Percentiles rank a stretch among this genome's conserved stretches.
phyloP scores from a whole-genome alignment of 495 filamentous ascomycete species.

The Opeltia flavorubescens region DNA sequence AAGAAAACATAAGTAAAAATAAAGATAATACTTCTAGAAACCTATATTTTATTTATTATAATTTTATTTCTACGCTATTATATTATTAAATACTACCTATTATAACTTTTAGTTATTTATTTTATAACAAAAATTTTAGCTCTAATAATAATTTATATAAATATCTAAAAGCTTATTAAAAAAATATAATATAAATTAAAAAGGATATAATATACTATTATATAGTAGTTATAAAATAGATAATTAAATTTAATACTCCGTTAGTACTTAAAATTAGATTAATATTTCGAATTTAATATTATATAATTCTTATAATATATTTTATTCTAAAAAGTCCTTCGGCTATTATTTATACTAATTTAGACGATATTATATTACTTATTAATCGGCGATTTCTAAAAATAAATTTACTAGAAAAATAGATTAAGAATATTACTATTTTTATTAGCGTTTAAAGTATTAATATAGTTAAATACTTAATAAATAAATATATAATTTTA shows the following conservation, averaged over 20 bases:
- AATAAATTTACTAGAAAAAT: background rate
- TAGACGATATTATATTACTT: background rate
- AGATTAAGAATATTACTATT: background rate
- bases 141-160: no score
- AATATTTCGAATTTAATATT: no score
- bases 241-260: no score
- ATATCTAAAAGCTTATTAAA: no score
- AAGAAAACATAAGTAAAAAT: background rate
- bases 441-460: background rate
- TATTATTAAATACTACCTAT: background rate
- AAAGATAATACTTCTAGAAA: background rate
- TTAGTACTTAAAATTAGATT: no score
- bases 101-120: background rate
- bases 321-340: no score
- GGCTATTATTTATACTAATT: background rate
- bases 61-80: background rate
- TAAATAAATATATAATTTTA: no score
- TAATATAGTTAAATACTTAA: background rate
- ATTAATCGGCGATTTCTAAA: background rate
- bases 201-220: no score
- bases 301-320: no score
- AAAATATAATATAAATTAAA: no score
- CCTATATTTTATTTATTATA: background rate
- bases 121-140: no score
- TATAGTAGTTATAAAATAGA: no score